phyloP scores from a whole-genome alignment of 1,284 basidiomycete genomes.

The Pterulicium gracile region DNA sequence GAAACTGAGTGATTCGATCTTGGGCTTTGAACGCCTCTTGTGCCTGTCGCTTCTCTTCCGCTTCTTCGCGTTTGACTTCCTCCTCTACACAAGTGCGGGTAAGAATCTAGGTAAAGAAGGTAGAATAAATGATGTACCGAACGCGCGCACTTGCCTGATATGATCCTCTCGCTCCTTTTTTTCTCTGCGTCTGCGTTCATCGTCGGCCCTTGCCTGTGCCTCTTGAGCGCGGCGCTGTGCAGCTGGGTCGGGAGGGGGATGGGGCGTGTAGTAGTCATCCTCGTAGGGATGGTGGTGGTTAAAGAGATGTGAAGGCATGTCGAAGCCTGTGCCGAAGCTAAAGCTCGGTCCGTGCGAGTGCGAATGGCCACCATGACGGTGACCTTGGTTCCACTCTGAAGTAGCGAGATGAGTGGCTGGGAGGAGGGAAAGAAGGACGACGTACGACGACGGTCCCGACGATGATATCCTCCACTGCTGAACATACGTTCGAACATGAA shows the following conservation, averaged over 20 bases:
- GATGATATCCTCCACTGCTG: slow-evolving; percentile 15
- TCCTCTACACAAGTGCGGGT: slow-evolving; percentile 14
- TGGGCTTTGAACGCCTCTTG: slow-evolving; percentile 16
- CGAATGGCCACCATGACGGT: not conserved
- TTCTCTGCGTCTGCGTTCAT: slow-evolving; percentile 14
- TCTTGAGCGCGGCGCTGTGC: not conserved
- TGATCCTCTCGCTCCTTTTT: slow-evolving; percentile 22
- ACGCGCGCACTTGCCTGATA: slow-evolving; percentile 20
- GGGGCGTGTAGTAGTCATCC: not conserved
- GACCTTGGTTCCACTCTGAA: slow-evolving; percentile 1
- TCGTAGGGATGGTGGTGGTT: not conserved
- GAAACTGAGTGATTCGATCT: slow-evolving; percentile 15
- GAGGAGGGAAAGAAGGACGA: slow-evolving; percentile 5
- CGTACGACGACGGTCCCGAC: slow-evolving; percentile 18
- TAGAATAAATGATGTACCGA: slow-evolving; percentile 15
- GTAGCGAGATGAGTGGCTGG: not conserved
- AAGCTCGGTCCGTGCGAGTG: not conserved
- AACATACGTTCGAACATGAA: slow-evolving; percentile 25
- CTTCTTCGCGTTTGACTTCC: slow-evolving; percentile 21
- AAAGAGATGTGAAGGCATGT: no score
- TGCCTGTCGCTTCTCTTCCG: slow-evolving; percentile 15
- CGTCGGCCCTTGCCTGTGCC: slow-evolving; percentile 10
- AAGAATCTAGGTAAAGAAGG: not conserved
- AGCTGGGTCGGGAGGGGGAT: slow-evolving; percentile 3
- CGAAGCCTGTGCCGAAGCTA: no score